These are phyloP conservation scores for Cercospora berteroae DNA, from an alignment of 2,329 filamentous ascomycete species.

Conservation along the genomic window DNA sequence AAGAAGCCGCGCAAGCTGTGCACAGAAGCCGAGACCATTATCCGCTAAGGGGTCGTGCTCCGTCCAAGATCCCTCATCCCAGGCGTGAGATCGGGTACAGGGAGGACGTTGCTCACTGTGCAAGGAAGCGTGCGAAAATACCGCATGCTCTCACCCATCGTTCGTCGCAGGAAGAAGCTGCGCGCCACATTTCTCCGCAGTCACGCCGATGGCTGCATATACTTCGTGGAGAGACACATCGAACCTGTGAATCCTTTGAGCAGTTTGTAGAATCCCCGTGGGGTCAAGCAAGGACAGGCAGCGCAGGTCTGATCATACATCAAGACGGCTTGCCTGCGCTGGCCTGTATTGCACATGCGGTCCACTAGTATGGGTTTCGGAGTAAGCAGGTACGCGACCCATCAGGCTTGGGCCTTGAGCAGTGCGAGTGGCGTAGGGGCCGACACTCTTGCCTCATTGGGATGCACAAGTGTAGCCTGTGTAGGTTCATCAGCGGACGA, in stretches of 20 bases:
- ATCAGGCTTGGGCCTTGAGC: background rate
- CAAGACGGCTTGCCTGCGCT: background rate
- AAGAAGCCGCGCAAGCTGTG: background rate
- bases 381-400: background rate
- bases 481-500: background rate
- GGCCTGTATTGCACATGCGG: background rate
- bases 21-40: background rate
- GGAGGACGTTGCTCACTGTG: background rate
- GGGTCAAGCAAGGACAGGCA: background rate
- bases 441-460: background rate
- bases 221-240: background rate
- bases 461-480: background rate
- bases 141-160: background rate
- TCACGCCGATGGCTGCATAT: background rate
- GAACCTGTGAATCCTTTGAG: background rate
- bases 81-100: background rate
- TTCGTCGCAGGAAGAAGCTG: background rate
- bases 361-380: background rate
- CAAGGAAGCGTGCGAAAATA: background rate
- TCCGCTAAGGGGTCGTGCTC: background rate
- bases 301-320: background rate
- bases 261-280: background rate
- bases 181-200: slow-evolving; percentile 1
- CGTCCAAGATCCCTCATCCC: background rate
- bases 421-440: background rate